Evolutionary conservation across 371 early-diverging fungal genomes (phyloP), one percentile per base, ranked within the genome.

Genomic region (Phascolomyces articulosus): DNA sequence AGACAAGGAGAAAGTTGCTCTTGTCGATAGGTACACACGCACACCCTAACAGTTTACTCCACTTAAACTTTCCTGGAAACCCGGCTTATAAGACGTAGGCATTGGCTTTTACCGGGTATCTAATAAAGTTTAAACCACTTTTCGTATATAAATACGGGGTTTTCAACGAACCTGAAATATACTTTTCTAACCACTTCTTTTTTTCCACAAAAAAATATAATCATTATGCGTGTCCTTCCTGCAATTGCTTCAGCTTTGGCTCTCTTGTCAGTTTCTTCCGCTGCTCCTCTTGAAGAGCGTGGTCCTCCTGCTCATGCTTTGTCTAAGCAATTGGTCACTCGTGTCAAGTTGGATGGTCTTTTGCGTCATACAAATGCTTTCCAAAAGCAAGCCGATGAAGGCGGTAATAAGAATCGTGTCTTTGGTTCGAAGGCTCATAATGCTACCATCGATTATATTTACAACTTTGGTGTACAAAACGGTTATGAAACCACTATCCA

Each of bases 401-500:
- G 47, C 13, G 44, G 44, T 23, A 24, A 57, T 15, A 58, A 40
- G 21, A 64, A 40, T 13, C 64, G 64, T 23, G 64, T 47, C 8
- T 64, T 64, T 57, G 58, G 64, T 18, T 57, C 64, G n/a, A 34
- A 20, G 18, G 64, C 26, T 10, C 64, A 64, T 31, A 64, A 64
- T 49, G 64, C 44, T 8, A 64, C 64, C 9, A 20, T 64, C 16
- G 40, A 64, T 28, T 64, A 64, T 56, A 57, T 64, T 49, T 23
- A 48, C 28, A 41, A 60, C 20, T 60, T 41, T 21, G 13, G 13
- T 7, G 48, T n/a, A 27, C 13, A 49, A n/a, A 41, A 60, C 10
- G 60, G 60, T 51, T 51, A 51, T 24, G 51, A 51, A 11, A 51
- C 51, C 23, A 10, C 24, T 10, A 20, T 24, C 9, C 51, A 51